Evolutionary conservation across 1,284 basidiomycete species (phyloP).

Genomic region (Amylostereum chailletii): DNA sequence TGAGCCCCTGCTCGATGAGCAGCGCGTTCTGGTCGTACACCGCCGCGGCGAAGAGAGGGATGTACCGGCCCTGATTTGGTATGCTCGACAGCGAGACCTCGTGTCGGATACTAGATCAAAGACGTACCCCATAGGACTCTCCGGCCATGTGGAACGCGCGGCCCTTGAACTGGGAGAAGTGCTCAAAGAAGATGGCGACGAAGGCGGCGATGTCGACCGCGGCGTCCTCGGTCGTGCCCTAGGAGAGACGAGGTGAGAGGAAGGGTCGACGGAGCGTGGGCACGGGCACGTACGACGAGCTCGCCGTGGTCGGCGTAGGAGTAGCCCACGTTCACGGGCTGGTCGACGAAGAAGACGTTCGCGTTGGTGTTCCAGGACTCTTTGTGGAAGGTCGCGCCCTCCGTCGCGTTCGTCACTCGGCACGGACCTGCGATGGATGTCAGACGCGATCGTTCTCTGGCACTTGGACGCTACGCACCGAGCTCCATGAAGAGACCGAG

Average conservation of each 20-base stretch:
- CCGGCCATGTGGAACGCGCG: conserved; percentile 66
- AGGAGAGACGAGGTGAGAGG: background rate
- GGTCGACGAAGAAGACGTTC: conserved; percentile 66
- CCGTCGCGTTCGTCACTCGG: conserved; percentile 29
- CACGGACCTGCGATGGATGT: conserved; percentile 37
- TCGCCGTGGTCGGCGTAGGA: conserved; percentile 68
- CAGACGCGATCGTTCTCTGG: background rate
- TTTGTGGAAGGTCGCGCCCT: conserved; percentile 41
- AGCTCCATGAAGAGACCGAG: conserved; percentile 62
- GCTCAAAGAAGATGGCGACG: conserved; percentile 65
- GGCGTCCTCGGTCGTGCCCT: conserved; percentile 39
- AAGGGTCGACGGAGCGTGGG: background rate
- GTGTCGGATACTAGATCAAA: too few relatives aligned
- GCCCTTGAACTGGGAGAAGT: conserved; percentile 60
- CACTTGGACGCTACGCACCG: conserved; percentile 21
- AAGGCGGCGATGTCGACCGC: conserved; percentile 64
- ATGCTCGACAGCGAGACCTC: background rate
- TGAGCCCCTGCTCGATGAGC: background rate
- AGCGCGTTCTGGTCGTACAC: conserved; percentile 1
- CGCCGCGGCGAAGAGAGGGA: conserved; percentile 35
- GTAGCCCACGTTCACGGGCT: conserved; percentile 58
- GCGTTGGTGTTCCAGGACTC: conserved; percentile 65
- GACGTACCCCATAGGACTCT: conserved; percentile 55
- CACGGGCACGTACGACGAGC: conserved; percentile 33
- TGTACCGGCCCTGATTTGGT: conserved; percentile 61